Conservation (phyloP, 1,284 basidiomycete species). For the Leccinum griseonigrum region DNA sequence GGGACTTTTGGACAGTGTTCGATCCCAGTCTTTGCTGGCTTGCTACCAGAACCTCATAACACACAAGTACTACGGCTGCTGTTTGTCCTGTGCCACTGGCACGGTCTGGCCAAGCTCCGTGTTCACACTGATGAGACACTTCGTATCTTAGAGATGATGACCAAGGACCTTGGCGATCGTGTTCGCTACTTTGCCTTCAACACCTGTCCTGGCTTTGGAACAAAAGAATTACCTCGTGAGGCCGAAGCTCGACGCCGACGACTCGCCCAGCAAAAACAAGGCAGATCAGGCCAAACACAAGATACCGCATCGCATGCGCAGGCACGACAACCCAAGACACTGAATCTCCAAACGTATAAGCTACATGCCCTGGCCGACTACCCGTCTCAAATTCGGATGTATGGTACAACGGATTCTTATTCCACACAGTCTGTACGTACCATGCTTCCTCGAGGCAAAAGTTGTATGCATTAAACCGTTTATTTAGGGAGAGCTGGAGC, state of each 20-base stretch:
- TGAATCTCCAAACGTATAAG: not conserved
- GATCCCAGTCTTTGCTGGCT: not conserved
- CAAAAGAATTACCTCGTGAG: not conserved
- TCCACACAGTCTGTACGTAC: not conserved
- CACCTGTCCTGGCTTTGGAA: not conserved
- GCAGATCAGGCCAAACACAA: not conserved
- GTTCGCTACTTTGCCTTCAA: not conserved
- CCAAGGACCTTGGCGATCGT: not conserved
- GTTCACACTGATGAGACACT: too few relatives aligned
- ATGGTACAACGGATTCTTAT: not conserved
- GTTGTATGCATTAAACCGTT: not conserved
- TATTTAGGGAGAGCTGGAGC: not conserved
- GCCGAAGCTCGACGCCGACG: not conserved
- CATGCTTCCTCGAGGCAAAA: not conserved
- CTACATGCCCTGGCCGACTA: not conserved
- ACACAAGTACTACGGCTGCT: not conserved
- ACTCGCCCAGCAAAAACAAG: not conserved
- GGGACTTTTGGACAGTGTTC: not conserved
- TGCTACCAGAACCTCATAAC: not conserved
- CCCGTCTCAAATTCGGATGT: not conserved
- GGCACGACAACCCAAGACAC: not conserved
- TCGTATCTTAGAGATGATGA: not conserved
- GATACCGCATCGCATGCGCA: not conserved
- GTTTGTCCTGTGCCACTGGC: not conserved
- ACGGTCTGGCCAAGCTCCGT: too few relatives aligned